Evolutionary conservation across 345 rosid species (phyloP), one percentile per base, ranked within the genome.

Genomic region (Theobroma cacao): DNA sequence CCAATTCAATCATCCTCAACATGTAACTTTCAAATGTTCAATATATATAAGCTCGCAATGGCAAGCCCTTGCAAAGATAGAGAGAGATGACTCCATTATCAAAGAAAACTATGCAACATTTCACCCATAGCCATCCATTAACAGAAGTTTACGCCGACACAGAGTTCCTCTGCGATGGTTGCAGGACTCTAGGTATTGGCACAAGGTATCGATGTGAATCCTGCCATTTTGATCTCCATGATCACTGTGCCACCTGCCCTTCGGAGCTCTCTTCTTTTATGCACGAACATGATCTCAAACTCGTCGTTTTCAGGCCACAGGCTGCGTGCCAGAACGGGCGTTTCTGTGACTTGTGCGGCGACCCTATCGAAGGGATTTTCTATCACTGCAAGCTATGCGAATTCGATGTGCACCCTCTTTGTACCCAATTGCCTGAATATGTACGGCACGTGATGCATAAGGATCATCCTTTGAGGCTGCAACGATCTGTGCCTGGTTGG

Each of bases 351-450:
- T 28, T 47, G 26, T 69, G 74, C 9, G 3, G 1, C 0, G 41
- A 69, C 15, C 56, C 24, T 8, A 77, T 86, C 2, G 77, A 72
- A 47, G 87, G 90, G 13, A 70, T 89, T 47, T 69, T 69, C 59
- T 69, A 69, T 69, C 30, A 26, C 38, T 87, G 88, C 82, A 56
- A 72, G 78, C n/a, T 38, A 4, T 87, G 92, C 30, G 84, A 81
- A 36, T 87, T 87, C 43, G 80, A 87, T 40, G 80, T 79, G 10
- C 87, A 87, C 64, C 86, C 87, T 0, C 18, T 66, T 1, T 86
- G 92, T 79, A 83, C 85, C 12, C 75, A 83, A 61, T 52, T 85
- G 33, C 88, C 88, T 14, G 77, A 30, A 66, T 65, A 67, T 36
- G 63, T 86, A 22, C 66, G 61, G 53, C 85, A 82, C 68, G 79